Conservation (phyloP, 2,329 filamentous ascomycete species). For the Chaetoscypha palmicola region DNA sequence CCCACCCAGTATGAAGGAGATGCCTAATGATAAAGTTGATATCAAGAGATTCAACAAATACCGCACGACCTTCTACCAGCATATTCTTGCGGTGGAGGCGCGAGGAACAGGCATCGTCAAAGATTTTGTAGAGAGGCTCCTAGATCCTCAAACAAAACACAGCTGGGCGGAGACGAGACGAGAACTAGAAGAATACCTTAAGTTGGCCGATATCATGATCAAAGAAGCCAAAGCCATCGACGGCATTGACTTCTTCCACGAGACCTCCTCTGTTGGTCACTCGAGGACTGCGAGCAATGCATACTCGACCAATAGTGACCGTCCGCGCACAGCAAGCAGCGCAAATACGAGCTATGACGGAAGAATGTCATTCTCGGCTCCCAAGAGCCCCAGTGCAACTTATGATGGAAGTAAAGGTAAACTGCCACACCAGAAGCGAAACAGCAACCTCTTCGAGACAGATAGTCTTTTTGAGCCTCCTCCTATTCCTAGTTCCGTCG, state of each 20-base stretch:
- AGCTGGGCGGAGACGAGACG: constrained; percentile 17
- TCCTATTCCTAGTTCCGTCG: background rate
- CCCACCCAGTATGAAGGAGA: constrained; percentile 21
- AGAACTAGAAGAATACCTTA: constrained; percentile 18
- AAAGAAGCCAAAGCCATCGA: constrained; percentile 17
- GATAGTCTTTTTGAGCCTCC: background rate
- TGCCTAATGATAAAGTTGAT: constrained; percentile 20
- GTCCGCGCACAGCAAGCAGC: constrained; percentile 7
- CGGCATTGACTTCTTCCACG: constrained; percentile 13
- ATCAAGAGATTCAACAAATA: constrained; percentile 16
- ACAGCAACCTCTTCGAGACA: background rate
- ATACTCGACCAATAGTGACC: constrained; percentile 1
- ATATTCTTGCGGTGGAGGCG: constrained; percentile 16
- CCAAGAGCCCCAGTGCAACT: constrained; percentile 3
- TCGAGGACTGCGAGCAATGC: constrained; percentile 1
- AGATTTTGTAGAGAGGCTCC: constrained; percentile 14
- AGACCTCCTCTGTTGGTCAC: background rate
- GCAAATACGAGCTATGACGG: constrained; percentile 9
- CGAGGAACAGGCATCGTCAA: constrained; percentile 13
- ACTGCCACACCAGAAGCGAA: background rate
- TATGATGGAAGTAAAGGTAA: background rate
- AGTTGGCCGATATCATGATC: constrained; percentile 22
- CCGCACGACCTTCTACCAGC: constrained; percentile 21
- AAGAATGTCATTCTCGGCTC: background rate
- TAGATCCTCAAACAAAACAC: constrained; percentile 14